Evolutionary conservation across 2,329 filamentous ascomycete genomes (phyloP).

Genomic region (Didymella sp.): DNA sequence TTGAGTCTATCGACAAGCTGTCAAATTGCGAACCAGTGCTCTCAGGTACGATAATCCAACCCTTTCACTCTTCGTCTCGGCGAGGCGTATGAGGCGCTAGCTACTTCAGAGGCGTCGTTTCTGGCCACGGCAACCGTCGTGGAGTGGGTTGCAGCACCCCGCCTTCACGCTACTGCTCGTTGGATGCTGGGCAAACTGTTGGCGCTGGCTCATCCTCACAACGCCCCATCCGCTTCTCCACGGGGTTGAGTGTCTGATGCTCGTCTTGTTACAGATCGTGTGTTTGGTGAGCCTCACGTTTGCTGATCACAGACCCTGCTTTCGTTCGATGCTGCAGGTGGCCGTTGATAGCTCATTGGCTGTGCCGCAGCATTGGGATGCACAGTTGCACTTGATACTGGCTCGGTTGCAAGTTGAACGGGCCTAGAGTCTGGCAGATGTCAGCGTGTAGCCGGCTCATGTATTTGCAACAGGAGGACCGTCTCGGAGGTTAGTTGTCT

Average conservation of each 20-base stretch:
- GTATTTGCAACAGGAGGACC: background rate
- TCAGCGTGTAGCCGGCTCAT: background rate
- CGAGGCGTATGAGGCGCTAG: constrained; percentile 5
- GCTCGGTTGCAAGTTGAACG: background rate
- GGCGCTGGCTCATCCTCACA: constrained; percentile 25
- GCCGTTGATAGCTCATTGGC: constrained; percentile 13
- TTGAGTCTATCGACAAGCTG: constrained; percentile 14
- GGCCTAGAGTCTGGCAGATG: background rate
- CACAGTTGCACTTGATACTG: constrained; percentile 3
- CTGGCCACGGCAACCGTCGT: constrained; percentile 2
- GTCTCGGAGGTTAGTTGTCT: background rate
- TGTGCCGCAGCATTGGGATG: background rate
- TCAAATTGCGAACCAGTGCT: constrained; percentile 24
- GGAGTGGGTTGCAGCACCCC: constrained; percentile 1
- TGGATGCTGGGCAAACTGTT: constrained; percentile 23
- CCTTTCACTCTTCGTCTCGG: constrained; percentile 2
- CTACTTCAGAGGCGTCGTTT: constrained; percentile 2
- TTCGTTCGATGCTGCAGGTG: constrained; percentile 18
- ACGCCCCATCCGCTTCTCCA: constrained; percentile 25
- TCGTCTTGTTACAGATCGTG: constrained; percentile 6
- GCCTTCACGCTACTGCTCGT: constrained; percentile 4
- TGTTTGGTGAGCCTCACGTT: constrained; percentile 10
- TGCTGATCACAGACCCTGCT: constrained; percentile 15
- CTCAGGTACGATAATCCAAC: constrained; percentile 26
- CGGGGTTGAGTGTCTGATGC: constrained; percentile 9